Percentiles rank a stretch among this genome's conserved stretches.
phyloP scores from a whole-genome alignment of 805 yeast species.

The Sugiyamaella qingdaonensis region DNA sequence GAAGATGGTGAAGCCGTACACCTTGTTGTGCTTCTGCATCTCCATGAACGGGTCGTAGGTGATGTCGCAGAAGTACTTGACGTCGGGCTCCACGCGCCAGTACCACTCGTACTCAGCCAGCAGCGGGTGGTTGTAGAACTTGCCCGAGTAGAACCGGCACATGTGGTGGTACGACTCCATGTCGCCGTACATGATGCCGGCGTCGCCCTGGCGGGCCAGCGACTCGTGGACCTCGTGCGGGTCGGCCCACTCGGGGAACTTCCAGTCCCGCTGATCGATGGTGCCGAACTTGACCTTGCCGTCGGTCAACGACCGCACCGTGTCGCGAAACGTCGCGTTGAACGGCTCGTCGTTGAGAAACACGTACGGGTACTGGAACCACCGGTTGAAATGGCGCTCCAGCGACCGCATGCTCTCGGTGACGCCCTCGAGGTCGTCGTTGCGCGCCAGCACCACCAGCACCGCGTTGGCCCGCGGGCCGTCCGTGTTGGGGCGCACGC shows the following conservation, averaged over 20 bases:
- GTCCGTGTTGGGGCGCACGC: constrained; percentile 43
- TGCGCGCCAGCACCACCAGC: constrained; percentile 77
- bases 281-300: constrained; percentile 70
- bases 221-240: constrained; percentile 48
- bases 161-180: constrained; percentile 82
- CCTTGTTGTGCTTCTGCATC: constrained; percentile 65
- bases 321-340: constrained; percentile 53
- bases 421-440: constrained; percentile 76
- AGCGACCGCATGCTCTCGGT: constrained; percentile 64
- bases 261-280: constrained; percentile 61
- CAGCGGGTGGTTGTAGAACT: constrained; percentile 73
- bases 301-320: constrained; percentile 49
- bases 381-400: constrained; percentile 87
- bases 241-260: constrained; percentile 51
- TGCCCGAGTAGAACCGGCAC: constrained; percentile 91
- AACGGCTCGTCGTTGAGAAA: constrained; percentile 81
- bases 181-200: constrained; percentile 79
- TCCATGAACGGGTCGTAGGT: constrained; percentile 87
- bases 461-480: constrained; percentile 73
- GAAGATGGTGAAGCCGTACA: constrained; percentile 80
- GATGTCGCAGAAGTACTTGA: constrained; percentile 83
- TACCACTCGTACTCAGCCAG: constrained; percentile 78
- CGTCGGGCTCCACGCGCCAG: constrained; percentile 95
- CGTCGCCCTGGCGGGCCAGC: constrained; percentile 73
- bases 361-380: constrained; percentile 92